Conservation (phyloP, 2,329 filamentous ascomycete species). For the Colletotrichum tropicicola region DNA sequence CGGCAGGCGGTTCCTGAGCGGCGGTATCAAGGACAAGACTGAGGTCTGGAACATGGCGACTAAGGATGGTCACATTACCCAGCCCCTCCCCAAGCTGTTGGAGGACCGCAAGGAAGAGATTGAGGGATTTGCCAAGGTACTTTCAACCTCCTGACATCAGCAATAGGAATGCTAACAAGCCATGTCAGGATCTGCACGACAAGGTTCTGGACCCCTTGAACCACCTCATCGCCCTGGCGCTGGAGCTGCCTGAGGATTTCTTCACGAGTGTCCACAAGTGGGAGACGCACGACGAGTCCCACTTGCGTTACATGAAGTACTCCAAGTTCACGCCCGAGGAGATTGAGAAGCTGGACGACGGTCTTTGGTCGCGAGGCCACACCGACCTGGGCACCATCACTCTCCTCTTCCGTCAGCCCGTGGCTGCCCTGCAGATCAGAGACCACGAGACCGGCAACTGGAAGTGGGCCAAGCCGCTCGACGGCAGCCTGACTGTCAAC, state of each 20-base stretch:
- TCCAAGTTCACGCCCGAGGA: constrained; percentile 57
- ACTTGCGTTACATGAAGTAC: constrained; percentile 72
- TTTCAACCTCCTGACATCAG: background rate
- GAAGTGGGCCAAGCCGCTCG: constrained; percentile 59
- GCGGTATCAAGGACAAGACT: constrained; percentile 49
- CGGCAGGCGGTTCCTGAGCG: constrained; percentile 44
- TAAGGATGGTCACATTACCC: constrained; percentile 40
- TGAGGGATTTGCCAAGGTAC: constrained; percentile 60
- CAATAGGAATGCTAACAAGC: background rate
- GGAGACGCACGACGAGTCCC: constrained; percentile 65
- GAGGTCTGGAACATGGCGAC: constrained; percentile 50
- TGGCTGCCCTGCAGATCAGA: constrained; percentile 63
- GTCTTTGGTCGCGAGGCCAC: constrained; percentile 58
- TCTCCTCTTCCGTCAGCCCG: constrained; percentile 65
- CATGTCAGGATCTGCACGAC: constrained; percentile 47
- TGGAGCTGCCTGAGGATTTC: constrained; percentile 69
- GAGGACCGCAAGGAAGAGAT: constrained; percentile 62
- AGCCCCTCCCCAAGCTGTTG: constrained; percentile 51
- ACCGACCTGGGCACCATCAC: constrained; percentile 66
- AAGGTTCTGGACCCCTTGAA: constrained; percentile 66
- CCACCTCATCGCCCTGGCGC: constrained; percentile 67
- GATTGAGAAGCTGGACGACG: constrained; percentile 50
- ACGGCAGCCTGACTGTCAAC: constrained; percentile 61
- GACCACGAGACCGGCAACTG: constrained; percentile 56
- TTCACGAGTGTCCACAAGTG: constrained; percentile 62